Conservation (phyloP, 176 grass and related monocot species). For the Bromus sterilis region DNA sequence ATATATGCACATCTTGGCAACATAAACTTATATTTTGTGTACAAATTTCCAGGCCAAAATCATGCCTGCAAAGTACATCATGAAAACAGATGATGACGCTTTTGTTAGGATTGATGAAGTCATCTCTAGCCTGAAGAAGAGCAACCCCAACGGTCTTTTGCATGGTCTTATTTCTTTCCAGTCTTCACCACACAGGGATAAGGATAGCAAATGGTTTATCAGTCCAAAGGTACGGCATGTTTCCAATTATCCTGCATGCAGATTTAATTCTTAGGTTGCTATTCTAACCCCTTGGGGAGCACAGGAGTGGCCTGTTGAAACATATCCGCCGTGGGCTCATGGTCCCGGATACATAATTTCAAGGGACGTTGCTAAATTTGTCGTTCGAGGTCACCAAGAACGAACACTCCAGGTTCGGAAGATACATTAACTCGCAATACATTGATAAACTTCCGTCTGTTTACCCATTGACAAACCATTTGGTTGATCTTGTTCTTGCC, state of each 20-base stretch:
- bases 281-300: constrained; percentile 13
- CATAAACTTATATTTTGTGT: constrained; percentile 6
- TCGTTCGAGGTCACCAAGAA: constrained; percentile 64
- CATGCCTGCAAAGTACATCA: constrained; percentile 75
- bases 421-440: neutral
- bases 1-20: neutral
- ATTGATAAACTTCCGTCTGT: neutral
- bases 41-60: constrained; percentile 62
- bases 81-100: constrained; percentile 99
- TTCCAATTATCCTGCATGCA: neutral
- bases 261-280: neutral
- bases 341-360: constrained; percentile 90
- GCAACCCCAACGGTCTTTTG: constrained; percentile 42
- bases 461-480: neutral
- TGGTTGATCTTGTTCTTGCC: neutral
- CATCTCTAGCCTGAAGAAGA: constrained; percentile 63
- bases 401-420: constrained; percentile 56
- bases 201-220: constrained; percentile 92
- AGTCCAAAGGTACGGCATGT: constrained; percentile 60
- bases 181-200: constrained; percentile 76
- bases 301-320: constrained; percentile 68
- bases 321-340: constrained; percentile 89
- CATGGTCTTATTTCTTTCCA: constrained; percentile 86
- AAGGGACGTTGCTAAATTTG: constrained; percentile 75
- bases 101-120: constrained; percentile 94